phyloP scores from a whole-genome alignment of 225 moss, liverwort and hornwort species.

The Neckera pumila region DNA sequence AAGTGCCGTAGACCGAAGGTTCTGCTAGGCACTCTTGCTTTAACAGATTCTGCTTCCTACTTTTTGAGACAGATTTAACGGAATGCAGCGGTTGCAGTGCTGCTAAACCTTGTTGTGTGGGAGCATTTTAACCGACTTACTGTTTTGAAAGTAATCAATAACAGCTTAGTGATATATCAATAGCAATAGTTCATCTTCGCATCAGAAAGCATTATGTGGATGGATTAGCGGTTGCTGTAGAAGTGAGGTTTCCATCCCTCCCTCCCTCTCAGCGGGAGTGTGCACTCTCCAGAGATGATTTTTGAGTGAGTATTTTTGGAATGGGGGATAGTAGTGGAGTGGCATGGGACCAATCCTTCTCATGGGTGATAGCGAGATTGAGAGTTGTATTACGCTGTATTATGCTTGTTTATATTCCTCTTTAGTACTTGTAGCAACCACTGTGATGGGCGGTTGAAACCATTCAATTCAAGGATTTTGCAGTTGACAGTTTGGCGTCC shows the following conservation, averaged over 20 bases:
- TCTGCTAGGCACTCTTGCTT: background rate
- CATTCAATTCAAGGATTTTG: background rate
- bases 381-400: constrained; percentile 1
- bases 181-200: background rate
- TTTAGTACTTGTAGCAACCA: background rate
- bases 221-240: background rate
- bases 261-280: background rate
- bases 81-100: background rate
- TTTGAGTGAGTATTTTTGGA: background rate
- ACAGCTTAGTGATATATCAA: background rate
- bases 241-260: background rate
- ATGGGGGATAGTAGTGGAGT: background rate
- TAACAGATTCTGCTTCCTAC: background rate
- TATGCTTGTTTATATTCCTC: background rate
- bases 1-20: constrained; percentile 25
- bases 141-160: background rate
- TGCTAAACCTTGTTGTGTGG: background rate
- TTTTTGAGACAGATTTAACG: background rate
- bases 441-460: background rate
- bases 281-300: background rate
- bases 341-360: background rate
- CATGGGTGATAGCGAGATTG: background rate
- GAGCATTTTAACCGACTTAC: background rate
- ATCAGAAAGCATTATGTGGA: constrained; percentile 7
- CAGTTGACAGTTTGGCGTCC: background rate